Evolutionary conservation across 1,284 basidiomycete genomes (phyloP), one percentile per base, ranked within the genome.

Genomic region (Irpex sp.): DNA sequence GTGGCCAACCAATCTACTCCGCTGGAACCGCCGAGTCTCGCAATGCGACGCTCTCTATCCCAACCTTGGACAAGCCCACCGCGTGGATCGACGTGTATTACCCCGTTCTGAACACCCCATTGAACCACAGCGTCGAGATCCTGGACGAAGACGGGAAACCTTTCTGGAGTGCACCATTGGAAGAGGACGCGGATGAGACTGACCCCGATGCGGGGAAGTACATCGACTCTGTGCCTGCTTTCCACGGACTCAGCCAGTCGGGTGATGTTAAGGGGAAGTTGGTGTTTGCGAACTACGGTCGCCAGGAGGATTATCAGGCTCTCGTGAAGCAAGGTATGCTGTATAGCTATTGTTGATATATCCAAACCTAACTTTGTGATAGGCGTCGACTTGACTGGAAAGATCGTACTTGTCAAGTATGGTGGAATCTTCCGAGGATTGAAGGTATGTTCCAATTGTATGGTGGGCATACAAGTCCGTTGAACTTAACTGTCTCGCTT

Each of bases 81-180:
- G 90, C 91, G 19, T 94, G 92, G 92, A 86, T 93, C 65, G 89
- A 92, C 69, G 79, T 82, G 55, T 96, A 96, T 76, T 94, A 89
- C 74, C 93, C 95, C 0, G 79, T 93, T 44, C 78, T 96, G 78
- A 93, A 95, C 75, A 90, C 85, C 1, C 86, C 91, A 3, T 77
- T 89, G 5, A 83, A 87, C 61, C 83, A 83, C 62, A 82, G 79
- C 62, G 75, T 93, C 1, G 79, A 85, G 60, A 85, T 93, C 47
- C 73, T 92, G 26, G 82, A 77, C 37, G 77, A 78, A 4, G 77
- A 85, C 56, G 87, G 85, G 0, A 71, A 74, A n/a, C 71, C 82
- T 15, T 75, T 83, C 8, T 94, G 90, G 87, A 79, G 78, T 48
- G 94, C 89, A 9, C 81, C 89, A 69, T 75, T 93, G 2, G 79